phyloP scores from a whole-genome alignment of 306 rosid genomes.

The Prunus campanulata region DNA sequence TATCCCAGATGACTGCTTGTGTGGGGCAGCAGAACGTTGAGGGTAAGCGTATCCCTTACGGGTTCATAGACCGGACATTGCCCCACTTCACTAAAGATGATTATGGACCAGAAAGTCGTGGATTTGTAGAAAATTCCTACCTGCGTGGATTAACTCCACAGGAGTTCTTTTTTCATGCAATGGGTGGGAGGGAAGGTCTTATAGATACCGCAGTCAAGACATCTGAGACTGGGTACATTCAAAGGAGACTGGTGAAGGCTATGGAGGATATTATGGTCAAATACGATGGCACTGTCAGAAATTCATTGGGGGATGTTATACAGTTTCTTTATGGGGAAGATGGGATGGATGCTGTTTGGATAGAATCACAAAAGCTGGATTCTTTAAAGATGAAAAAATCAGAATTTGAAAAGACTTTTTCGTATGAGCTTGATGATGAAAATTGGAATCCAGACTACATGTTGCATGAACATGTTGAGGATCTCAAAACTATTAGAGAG shows the following conservation, averaged over 20 bases:
- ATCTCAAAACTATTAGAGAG: conserved; percentile 92
- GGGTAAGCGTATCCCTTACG: conserved; percentile 98
- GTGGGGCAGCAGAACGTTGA: conserved; percentile 99
- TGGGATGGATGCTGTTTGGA: conserved; percentile 99
- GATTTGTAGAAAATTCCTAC: conserved; percentile 96
- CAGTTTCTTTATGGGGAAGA: conserved; percentile 98
- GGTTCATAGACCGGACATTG: conserved; percentile 88
- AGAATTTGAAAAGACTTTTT: conserved; percentile 79
- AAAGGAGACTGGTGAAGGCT: conserved; percentile 97
- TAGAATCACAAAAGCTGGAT: conserved; percentile 93
- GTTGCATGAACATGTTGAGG: conserved; percentile 94
- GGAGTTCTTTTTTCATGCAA: conserved; percentile 98
- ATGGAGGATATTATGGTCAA: conserved; percentile 99
- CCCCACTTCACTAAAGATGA: conserved; percentile 98
- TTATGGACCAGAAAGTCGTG: conserved; percentile 99
- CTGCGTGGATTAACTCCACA: conserved; percentile 97
- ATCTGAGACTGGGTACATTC: conserved; percentile 97
- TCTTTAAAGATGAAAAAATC: conserved; percentile 86
- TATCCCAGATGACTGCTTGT: conserved; percentile 99
- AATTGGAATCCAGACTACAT: conserved; percentile 95
- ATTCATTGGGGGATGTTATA: conserved; percentile 95
- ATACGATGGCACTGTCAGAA: conserved; percentile 97
- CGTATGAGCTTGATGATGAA: conserved; percentile 86
- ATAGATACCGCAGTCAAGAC: conserved; percentile 99
- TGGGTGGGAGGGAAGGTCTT: conserved; percentile 99